Conservation (phyloP, 805 yeast genomes). For the Dipodascus geniculatus region DNA sequence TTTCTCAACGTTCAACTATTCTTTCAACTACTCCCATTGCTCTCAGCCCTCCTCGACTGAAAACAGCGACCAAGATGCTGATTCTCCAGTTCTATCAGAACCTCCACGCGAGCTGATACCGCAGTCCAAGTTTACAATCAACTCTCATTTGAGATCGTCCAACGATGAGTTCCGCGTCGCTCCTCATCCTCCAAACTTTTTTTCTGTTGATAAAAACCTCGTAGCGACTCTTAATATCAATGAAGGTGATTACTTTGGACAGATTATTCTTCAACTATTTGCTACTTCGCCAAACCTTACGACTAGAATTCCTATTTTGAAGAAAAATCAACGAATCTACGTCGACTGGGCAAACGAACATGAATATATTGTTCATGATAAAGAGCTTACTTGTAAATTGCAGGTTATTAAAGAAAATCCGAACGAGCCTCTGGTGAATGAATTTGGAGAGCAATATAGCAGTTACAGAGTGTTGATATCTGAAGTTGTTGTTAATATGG, state of each 20-base stretch:
- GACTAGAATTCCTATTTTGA: constrained; percentile 3
- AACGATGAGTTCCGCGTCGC: not conserved
- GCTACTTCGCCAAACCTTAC: constrained; percentile 2
- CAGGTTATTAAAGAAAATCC: constrained; percentile 8
- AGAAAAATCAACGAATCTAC: constrained; percentile 9
- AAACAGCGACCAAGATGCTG: constrained; percentile 3
- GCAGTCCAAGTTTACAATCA: constrained; percentile 8
- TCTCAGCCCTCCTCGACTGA: constrained; percentile 6
- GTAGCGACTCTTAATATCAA: constrained; percentile 7
- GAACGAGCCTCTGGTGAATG: not conserved
- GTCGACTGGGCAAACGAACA: constrained; percentile 9
- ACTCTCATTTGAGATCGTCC: not conserved
- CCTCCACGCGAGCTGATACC: constrained; percentile 5
- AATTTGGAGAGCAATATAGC: constrained; percentile 6
- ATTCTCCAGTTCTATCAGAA: not conserved
- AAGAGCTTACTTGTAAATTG: constrained; percentile 7
- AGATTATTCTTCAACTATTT: constrained; percentile 6
- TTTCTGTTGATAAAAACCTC: not conserved
- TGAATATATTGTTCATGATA: constrained; percentile 10
- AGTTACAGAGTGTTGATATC: constrained; percentile 7
- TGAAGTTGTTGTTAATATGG: constrained; percentile 10
- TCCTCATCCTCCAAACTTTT: not conserved
- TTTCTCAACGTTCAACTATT: constrained; percentile 4
- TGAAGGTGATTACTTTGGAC: constrained; percentile 10
- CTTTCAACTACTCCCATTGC: constrained; percentile 3